Percentiles rank a stretch among this genome's conserved stretches.
These are phyloP conservation scores for Plasmodium inui DNA, from an alignment of 169 alveolate species.

Conservation along the genomic window DNA sequence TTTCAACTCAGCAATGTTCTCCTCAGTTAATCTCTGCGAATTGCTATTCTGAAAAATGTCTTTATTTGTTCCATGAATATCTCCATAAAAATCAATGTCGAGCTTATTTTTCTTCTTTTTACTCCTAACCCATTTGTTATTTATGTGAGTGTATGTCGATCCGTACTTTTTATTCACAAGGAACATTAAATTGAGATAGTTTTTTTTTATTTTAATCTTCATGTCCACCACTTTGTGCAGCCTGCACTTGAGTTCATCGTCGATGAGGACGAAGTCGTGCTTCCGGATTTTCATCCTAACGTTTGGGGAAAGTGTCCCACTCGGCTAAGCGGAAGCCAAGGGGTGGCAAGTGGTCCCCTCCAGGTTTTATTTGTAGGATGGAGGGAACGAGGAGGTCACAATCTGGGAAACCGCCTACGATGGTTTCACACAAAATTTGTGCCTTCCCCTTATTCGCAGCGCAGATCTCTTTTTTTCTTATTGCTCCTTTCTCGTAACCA, in stretches of 20 bases:
- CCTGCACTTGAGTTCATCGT: conserved; percentile 47
- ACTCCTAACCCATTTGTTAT: conserved; percentile 60
- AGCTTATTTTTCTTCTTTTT: conserved; percentile 17
- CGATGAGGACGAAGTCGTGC: conserved; percentile 63
- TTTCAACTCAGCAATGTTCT: conserved; percentile 45
- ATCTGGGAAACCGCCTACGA: neutral
- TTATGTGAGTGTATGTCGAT: conserved; percentile 44
- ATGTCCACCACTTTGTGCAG: conserved; percentile 53
- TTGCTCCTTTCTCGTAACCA: neutral
- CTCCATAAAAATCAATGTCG: conserved; percentile 25
- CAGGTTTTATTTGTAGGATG: no score
- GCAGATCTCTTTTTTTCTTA: neutral
- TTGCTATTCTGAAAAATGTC: conserved; percentile 37
- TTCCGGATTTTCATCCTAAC: conserved; percentile 47
- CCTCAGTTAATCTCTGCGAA: conserved; percentile 57
- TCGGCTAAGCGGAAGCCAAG: neutral
- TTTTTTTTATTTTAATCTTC: conserved; percentile 55
- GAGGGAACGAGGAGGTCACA: no score
- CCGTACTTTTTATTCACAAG: conserved; percentile 66
- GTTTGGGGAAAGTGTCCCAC: neutral
- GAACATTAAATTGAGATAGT: conserved; percentile 30
- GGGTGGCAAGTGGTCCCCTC: neutral
- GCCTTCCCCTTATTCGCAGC: neutral
- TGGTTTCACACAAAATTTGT: neutral
- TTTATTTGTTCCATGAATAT: conserved; percentile 55